Conservation (phyloP, 805 yeast species). For the Candida andamanensis region DNA sequence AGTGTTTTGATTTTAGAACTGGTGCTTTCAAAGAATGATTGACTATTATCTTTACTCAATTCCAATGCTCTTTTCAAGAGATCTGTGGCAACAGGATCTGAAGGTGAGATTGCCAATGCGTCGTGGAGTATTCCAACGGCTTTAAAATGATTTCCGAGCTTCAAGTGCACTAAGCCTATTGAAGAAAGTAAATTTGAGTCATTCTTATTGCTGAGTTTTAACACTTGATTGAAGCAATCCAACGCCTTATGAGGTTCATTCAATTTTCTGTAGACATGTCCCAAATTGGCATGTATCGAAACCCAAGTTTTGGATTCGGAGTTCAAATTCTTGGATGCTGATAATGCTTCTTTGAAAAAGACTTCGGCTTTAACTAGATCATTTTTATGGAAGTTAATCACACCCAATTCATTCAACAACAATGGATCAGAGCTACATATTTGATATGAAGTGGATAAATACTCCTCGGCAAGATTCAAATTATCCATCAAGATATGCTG, state of each 20-base stretch:
- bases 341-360: conserved; percentile 64
- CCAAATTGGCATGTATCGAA: conserved; percentile 80
- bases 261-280: conserved; percentile 76
- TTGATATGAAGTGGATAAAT: conserved; percentile 65
- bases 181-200: conserved; percentile 71
- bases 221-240: conserved; percentile 69
- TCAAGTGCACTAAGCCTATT: conserved; percentile 76
- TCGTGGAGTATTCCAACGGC: conserved; percentile 77
- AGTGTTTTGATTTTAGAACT: background rate
- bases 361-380: conserved; percentile 65
- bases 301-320: conserved; percentile 81
- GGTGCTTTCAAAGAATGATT: background rate
- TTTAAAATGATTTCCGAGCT: conserved; percentile 53
- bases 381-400: conserved; percentile 73
- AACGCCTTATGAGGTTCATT: conserved; percentile 62
- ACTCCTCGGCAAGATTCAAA: conserved; percentile 78
- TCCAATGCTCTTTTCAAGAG: conserved; percentile 75
- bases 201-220: conserved; percentile 64
- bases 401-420: conserved; percentile 87
- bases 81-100: conserved; percentile 82
- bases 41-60: conserved; percentile 29
- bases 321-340: conserved; percentile 61
- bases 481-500: conserved; percentile 89
- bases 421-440: conserved; percentile 85
- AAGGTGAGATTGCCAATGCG: conserved; percentile 72